Percentiles rank a stretch among this genome's conserved stretches.
phyloP scores from a whole-genome alignment of 371 early-diverging fungal genomes.

The Lichtheimia ornata region DNA sequence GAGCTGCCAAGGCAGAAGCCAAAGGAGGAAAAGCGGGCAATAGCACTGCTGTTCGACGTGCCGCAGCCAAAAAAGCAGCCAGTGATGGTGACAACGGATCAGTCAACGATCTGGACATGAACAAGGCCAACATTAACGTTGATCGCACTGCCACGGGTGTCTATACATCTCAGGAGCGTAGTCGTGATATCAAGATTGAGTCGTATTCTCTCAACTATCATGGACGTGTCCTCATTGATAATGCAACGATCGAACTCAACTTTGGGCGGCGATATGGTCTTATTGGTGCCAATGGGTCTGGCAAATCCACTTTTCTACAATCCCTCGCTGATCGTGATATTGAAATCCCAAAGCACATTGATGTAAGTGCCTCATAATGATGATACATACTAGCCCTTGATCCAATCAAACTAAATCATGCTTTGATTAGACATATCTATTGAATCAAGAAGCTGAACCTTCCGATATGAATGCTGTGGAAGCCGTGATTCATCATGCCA shows the following conservation, averaged over 20 bases:
- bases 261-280: constrained; percentile 98
- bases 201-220: constrained; percentile 91
- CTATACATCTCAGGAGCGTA: constrained; percentile 85
- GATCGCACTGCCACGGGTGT: constrained; percentile 92
- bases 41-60: constrained; percentile 1
- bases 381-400: not conserved
- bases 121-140: constrained; percentile 42
- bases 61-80: constrained; percentile 32
- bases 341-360: constrained; percentile 95
- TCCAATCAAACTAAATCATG: not conserved
- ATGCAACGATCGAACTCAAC: constrained; percentile 95
- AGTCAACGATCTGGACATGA: constrained; percentile 25
- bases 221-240: constrained; percentile 90
- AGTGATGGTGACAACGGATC: constrained; percentile 18
- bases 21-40: constrained; percentile 22
- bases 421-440: constrained; percentile 74
- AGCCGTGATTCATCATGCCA: constrained; percentile 89
- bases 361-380: constrained; percentile 55
- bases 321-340: constrained; percentile 94
- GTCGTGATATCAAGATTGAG: constrained; percentile 96
- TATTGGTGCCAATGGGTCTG: constrained; percentile 96
- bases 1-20: constrained; percentile 61
- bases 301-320: constrained; percentile 97
- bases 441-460: constrained; percentile 95
- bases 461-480: constrained; percentile 90